Evolutionary conservation across 1,284 basidiomycete species (phyloP).

Genomic region (Apiotrichum porosum): DNA sequence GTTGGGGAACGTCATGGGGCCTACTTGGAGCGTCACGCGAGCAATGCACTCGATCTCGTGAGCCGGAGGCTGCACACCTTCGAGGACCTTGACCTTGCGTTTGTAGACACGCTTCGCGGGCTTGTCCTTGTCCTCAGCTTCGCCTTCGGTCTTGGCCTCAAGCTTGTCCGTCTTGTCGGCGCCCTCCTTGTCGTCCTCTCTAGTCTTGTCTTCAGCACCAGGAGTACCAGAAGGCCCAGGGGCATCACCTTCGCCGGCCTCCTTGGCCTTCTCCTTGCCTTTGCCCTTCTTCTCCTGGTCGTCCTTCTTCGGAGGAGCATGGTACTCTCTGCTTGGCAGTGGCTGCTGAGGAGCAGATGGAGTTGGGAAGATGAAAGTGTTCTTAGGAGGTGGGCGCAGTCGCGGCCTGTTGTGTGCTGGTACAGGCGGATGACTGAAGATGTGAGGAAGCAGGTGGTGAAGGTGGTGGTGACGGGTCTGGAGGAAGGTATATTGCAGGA

Average conservation of each 20-base stretch:
- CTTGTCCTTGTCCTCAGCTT: slow-evolving; percentile 3
- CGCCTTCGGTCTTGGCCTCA: not conserved
- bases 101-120: slow-evolving; percentile 6
- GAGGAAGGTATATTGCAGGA: slow-evolving; percentile 36
- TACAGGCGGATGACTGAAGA: slow-evolving; percentile 42
- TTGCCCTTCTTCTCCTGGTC: slow-evolving; percentile 3
- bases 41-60: slow-evolving; percentile 46
- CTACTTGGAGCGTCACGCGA: slow-evolving; percentile 35
- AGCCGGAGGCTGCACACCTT: slow-evolving; percentile 30
- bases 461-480: slow-evolving; percentile 39
- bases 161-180: not conserved
- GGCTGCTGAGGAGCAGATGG: slow-evolving; percentile 25
- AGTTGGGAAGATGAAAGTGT: slow-evolving; percentile 38
- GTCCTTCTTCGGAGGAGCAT: slow-evolving; percentile 7
- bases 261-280: not conserved
- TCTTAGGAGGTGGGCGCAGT: slow-evolving; percentile 26
- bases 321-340: slow-evolving; percentile 21
- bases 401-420: slow-evolving; percentile 38
- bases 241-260: not conserved
- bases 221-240: too few species aligned
- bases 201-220: not conserved
- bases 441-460: slow-evolving; percentile 37
- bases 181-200: not conserved
- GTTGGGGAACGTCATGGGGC: slow-evolving; percentile 38
- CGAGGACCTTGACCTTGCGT: slow-evolving; percentile 8